Conservation (phyloP, 2,329 filamentous ascomycete genomes). For the Scytalidium lignicola region DNA sequence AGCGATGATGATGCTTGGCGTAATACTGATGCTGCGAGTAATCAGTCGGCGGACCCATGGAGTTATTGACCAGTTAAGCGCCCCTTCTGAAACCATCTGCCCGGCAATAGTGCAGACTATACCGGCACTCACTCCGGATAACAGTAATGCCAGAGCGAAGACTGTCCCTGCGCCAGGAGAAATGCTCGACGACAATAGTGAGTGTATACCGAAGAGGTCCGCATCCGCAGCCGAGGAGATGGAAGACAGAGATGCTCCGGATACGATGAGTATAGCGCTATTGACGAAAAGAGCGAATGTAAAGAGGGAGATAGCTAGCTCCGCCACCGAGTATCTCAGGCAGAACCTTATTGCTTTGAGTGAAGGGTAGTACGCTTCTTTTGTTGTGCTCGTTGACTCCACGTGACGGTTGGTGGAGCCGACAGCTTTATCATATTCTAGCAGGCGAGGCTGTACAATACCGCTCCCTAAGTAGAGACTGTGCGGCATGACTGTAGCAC, state of each 20-base stretch:
- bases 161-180: constrained; percentile 72
- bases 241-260: constrained; percentile 69
- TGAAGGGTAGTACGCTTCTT: constrained; percentile 64
- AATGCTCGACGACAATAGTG: constrained; percentile 62
- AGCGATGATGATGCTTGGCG: constrained; percentile 77
- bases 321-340: constrained; percentile 67
- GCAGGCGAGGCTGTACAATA: constrained; percentile 61
- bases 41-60: constrained; percentile 77
- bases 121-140: constrained; percentile 76
- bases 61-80: constrained; percentile 65
- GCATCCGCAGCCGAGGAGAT: constrained; percentile 57
- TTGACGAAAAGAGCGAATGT: constrained; percentile 84
- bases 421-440: constrained; percentile 55
- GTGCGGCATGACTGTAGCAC: constrained; percentile 71
- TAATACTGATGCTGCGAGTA: constrained; percentile 75
- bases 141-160: constrained; percentile 76
- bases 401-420: constrained; percentile 36
- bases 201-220: constrained; percentile 79
- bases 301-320: constrained; percentile 68
- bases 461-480: constrained; percentile 65
- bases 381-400: constrained; percentile 17
- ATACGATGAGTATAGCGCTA: constrained; percentile 74
- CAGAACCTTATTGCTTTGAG: constrained; percentile 68
- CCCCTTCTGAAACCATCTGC: constrained; percentile 84
- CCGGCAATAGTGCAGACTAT: constrained; percentile 87